These are phyloP conservation scores for Suillus variegatus DNA, from an alignment of 768 basidiomycete genomes.

Conservation along the genomic window DNA sequence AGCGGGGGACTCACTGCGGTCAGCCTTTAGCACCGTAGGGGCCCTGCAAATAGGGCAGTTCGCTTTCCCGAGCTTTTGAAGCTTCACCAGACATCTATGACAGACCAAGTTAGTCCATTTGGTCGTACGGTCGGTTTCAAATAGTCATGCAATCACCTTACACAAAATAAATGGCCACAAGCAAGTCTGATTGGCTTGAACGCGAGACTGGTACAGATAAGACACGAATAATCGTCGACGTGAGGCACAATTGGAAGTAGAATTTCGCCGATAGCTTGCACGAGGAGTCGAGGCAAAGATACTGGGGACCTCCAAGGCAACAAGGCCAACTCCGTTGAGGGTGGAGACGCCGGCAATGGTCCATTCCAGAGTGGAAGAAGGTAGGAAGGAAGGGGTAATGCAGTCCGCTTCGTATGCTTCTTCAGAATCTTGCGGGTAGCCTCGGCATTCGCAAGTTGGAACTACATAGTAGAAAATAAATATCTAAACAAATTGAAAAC, in stretches of 20 bases:
- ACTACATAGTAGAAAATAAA: slow-evolving; percentile 40
- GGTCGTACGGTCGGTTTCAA: no score
- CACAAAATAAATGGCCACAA: slow-evolving; percentile 82
- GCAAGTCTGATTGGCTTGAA: slow-evolving; percentile 87
- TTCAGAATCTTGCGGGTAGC: slow-evolving; percentile 92
- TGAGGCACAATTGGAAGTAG: slow-evolving; percentile 80
- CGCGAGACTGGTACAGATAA: slow-evolving; percentile 87
- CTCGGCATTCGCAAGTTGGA: slow-evolving; percentile 82
- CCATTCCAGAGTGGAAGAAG: slow-evolving; percentile 22
- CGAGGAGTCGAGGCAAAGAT: slow-evolving; percentile 62
- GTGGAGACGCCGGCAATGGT: slow-evolving; percentile 15
- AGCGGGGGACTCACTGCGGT: slow-evolving; percentile 57
- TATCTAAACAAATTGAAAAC: neutral
- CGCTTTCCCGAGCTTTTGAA: slow-evolving; percentile 78
- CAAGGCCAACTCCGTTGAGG: slow-evolving; percentile 33
- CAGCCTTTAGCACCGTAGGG: slow-evolving; percentile 72
- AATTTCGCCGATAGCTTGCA: slow-evolving; percentile 81
- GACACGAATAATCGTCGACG: slow-evolving; percentile 82
- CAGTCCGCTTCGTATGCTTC: slow-evolving; percentile 90
- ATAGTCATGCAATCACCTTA: slow-evolving; percentile 40
- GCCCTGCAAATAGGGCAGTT: slow-evolving; percentile 87
- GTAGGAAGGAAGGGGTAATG: slow-evolving; percentile 60
- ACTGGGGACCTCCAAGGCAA: slow-evolving; percentile 26
- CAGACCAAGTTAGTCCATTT: slow-evolving; percentile 19
- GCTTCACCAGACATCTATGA: slow-evolving; percentile 74